A percentile compares a stretch with the other conserved stretches of the same genome.
Conservation (phyloP, 805 yeast species). For the Metschnikowia baotianmanensis region DNA sequence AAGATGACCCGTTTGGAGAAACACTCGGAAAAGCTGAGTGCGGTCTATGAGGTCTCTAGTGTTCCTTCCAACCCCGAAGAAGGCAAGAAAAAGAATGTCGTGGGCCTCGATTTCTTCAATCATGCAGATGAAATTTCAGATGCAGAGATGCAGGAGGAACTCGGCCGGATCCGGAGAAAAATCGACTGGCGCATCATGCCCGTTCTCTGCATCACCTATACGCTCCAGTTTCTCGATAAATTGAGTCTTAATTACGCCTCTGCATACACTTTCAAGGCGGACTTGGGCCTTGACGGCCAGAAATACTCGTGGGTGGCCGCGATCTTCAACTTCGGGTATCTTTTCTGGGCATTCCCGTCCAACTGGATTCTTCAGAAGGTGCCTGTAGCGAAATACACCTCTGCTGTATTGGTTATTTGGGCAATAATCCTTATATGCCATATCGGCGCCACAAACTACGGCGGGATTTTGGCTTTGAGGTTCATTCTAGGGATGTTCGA, state of each 20-base stretch:
- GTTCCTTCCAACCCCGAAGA: slow-evolving; percentile 9
- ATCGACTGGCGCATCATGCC: slow-evolving; percentile 35
- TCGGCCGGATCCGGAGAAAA: slow-evolving; percentile 28
- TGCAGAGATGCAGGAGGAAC: slow-evolving; percentile 26
- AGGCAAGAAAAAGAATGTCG: slow-evolving; percentile 10
- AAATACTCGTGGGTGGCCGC: slow-evolving; percentile 19
- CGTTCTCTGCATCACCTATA: slow-evolving; percentile 25
- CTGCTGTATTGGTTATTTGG: slow-evolving; percentile 17
- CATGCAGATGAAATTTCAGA: slow-evolving; percentile 27
- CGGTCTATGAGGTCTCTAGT: slow-evolving; percentile 2
- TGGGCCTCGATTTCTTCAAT: slow-evolving; percentile 27
- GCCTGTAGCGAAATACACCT: slow-evolving; percentile 17
- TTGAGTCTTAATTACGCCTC: slow-evolving; percentile 18
- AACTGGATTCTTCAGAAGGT: slow-evolving; percentile 18
- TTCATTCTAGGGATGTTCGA: slow-evolving; percentile 18
- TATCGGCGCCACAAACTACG: slow-evolving; percentile 15
- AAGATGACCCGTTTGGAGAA: slow-evolving; percentile 1
- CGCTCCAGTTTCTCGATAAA: slow-evolving; percentile 19
- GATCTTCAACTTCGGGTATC: slow-evolving; percentile 18
- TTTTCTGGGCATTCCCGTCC: slow-evolving; percentile 18
- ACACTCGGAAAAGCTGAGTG: slow-evolving; percentile 1
- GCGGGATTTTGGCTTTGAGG: slow-evolving; percentile 16
- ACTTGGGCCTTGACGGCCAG: slow-evolving; percentile 16
- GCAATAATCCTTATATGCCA: slow-evolving; percentile 15
- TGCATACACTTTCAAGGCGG: slow-evolving; percentile 18